Percentiles rank a stretch among this genome's conserved stretches.
phyloP scores from a whole-genome alignment of 768 basidiomycete species.

The Russula sp. region DNA sequence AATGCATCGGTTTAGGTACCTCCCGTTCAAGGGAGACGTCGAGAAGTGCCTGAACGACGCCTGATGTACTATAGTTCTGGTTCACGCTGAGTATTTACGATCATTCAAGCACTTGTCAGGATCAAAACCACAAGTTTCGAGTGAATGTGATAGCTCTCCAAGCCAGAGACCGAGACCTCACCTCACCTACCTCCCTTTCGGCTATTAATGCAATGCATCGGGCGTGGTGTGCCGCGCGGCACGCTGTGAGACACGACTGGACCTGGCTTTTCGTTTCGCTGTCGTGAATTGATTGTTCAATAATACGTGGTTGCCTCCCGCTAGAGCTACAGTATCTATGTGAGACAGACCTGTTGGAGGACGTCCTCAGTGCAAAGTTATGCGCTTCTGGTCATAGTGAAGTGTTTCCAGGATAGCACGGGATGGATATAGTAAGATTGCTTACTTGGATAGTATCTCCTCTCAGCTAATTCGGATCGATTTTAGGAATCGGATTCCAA shows the following conservation, averaged over 20 bases:
- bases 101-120: not conserved
- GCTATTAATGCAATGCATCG: no score
- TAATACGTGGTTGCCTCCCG: not conserved
- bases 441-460: slow-evolving; percentile 35
- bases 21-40: not conserved
- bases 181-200: no score
- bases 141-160: no score
- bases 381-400: not conserved
- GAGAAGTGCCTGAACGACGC: not conserved
- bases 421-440: not conserved
- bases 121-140: not conserved
- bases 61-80: not conserved
- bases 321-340: not conserved
- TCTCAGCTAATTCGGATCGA: not conserved
- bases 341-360: not conserved
- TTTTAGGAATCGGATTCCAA: slow-evolving; percentile 48
- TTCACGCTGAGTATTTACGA: not conserved
- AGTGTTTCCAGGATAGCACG: no score
- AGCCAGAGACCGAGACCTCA: no score
- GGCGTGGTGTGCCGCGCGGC: not conserved
- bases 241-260: not conserved
- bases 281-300: not conserved
- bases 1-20: not conserved
- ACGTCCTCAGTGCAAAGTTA: not conserved
- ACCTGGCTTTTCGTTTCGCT: not conserved